Evolutionary conservation across 805 yeast species (phyloP), one percentile per base, ranked within the genome.

Genomic region (Candida quercuum): DNA sequence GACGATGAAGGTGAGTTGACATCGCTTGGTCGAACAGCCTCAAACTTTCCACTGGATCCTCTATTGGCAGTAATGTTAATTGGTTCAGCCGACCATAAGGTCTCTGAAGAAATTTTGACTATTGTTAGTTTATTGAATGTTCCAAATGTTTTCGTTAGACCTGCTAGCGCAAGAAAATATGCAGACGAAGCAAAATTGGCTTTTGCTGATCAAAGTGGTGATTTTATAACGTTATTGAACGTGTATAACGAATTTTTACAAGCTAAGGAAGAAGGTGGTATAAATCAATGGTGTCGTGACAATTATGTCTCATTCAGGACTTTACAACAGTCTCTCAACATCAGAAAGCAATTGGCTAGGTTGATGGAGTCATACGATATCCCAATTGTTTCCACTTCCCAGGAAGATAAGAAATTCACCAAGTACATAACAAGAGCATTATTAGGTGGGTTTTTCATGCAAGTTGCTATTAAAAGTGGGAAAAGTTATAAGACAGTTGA

Each of bases 401-500:
- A 63, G 44, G 83, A 76, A 20, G 81, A 78, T 52, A 68, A 71
- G 45, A 76, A 74, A 36, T 88, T 86, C 63, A 81, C 80, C 60
- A 79, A 74, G 49, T 83, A 86, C 52, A 80, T 93, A 46, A 73
- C 95, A 40, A 85, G 83, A 59, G 96, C 98, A 0, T 63, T 93
- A 41, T 73, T 86, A 4, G 75, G 86, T n/a, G 99, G 99, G 2
- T 89, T 88, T 61, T 93, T 93, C 69, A 89, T 93, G 98, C 99
- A 93, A 67, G 95, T 86, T 38, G 98, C 97, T 24, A 93, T 89
- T 66, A 86, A 86, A 68, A 75, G 84, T n/a, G 80, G 86, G 27
- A 83, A 81, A 52, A 89, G 86, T n/a, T 91, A 83, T 60, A 73
- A 85, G 50, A 93, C 99, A 0, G 84, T 89, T 35, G 99, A 93